phyloP scores from a whole-genome alignment of 2,329 filamentous ascomycete genomes.

The Fusarium acutatum region DNA sequence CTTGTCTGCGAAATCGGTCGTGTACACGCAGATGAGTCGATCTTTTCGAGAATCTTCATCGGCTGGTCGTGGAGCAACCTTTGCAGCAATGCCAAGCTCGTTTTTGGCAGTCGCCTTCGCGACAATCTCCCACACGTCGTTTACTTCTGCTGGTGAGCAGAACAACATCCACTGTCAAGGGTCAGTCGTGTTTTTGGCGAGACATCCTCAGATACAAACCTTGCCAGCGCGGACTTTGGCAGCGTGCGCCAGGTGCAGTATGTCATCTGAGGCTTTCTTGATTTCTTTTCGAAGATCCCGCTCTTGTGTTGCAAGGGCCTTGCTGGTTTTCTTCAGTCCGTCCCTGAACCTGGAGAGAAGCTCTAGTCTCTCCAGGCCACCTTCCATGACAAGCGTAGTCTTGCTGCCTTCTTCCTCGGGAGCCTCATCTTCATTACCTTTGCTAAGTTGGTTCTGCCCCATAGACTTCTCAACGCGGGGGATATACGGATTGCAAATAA shows the following conservation, averaged over 20 bases:
- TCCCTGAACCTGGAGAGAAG: slow-evolving; percentile 59
- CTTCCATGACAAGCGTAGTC: slow-evolving; percentile 58
- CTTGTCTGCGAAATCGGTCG: slow-evolving; percentile 74
- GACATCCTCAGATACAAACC: slow-evolving; percentile 47
- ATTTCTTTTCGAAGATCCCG: slow-evolving; percentile 60
- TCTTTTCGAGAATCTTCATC: slow-evolving; percentile 50
- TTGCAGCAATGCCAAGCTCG: slow-evolving; percentile 76
- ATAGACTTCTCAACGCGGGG: slow-evolving; percentile 46
- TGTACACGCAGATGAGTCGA: slow-evolving; percentile 81
- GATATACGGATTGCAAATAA: slow-evolving; percentile 71
- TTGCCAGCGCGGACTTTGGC: slow-evolving; percentile 72
- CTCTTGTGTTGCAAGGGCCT: slow-evolving; percentile 48
- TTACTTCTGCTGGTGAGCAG: slow-evolving; percentile 60
- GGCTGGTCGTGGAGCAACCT: slow-evolving; percentile 68
- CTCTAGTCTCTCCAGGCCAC: slow-evolving; percentile 60
- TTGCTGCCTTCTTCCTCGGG: slow-evolving; percentile 57
- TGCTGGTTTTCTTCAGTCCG: slow-evolving; percentile 51
- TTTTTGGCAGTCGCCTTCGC: slow-evolving; percentile 73
- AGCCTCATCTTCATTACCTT: slow-evolving; percentile 59
- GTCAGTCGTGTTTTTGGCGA: slow-evolving; percentile 42
- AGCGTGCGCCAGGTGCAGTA: slow-evolving; percentile 68
- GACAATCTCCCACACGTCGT: slow-evolving; percentile 71
- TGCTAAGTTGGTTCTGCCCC: slow-evolving; percentile 49
- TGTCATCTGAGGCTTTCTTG: slow-evolving; percentile 58
- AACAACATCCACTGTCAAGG: slow-evolving; percentile 77